A percentile compares a stretch with the other conserved stretches of the same genome.
phyloP scores from a whole-genome alignment of 495 filamentous ascomycete species.

The Neurospora africana region DNA sequence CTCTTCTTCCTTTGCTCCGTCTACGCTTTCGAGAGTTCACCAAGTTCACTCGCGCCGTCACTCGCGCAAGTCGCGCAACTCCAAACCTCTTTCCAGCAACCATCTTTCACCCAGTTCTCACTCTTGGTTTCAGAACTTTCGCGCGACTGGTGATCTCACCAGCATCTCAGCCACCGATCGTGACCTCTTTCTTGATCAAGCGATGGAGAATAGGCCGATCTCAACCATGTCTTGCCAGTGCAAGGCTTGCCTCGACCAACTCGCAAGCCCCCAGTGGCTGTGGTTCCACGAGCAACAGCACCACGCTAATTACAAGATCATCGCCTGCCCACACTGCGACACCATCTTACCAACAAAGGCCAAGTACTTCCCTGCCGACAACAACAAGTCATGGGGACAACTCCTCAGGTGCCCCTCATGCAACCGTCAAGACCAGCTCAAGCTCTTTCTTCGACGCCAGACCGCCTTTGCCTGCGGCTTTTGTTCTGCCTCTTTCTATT shows the following conservation, averaged over 20 bases:
- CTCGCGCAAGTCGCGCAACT: neutral
- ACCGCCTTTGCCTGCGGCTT: neutral
- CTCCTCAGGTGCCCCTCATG: neutral
- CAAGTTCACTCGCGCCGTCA: neutral
- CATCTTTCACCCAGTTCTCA: neutral
- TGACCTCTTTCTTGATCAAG: neutral
- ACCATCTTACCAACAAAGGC: neutral
- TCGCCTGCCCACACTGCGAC: neutral
- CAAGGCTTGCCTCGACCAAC: neutral
- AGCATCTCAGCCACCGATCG: neutral
- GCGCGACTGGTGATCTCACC: neutral
- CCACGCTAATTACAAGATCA: neutral
- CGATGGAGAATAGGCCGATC: neutral
- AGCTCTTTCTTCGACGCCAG: neutral
- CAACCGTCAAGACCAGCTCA: neutral
- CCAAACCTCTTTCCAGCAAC: neutral
- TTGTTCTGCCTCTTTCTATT: neutral
- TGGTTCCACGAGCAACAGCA: neutral
- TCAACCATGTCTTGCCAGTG: neutral
- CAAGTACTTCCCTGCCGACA: neutral
- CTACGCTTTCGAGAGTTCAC: neutral
- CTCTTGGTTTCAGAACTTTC: neutral
- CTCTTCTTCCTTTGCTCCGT: neutral
- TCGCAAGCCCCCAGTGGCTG: neutral
- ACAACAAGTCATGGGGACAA: neutral